These are phyloP conservation scores for Lichenothelia convexa DNA, from an alignment of 495 filamentous ascomycete species.

Conservation along the genomic window DNA sequence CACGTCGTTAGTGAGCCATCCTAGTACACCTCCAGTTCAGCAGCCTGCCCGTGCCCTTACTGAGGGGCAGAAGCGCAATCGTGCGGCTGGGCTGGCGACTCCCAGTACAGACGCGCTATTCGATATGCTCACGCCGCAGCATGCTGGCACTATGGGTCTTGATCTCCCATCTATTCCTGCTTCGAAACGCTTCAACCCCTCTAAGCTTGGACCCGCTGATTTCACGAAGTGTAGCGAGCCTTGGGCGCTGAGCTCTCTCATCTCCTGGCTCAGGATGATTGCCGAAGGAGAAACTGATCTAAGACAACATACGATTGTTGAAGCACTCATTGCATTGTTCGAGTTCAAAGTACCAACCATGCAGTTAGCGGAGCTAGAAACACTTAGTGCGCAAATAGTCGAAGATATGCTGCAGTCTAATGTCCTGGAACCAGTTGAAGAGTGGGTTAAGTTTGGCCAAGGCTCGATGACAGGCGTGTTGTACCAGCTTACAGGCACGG, in stretches of 20 bases:
- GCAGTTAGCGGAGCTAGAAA: slow-evolving; percentile 95
- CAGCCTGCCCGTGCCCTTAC: slow-evolving; percentile 84
- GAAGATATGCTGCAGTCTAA: slow-evolving; percentile 62
- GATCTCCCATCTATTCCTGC: slow-evolving; percentile 30
- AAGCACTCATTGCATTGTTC: slow-evolving; percentile 78
- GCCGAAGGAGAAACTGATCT: slow-evolving; percentile 72
- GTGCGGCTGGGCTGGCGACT: slow-evolving; percentile 26
- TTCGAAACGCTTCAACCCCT: slow-evolving; percentile 46
- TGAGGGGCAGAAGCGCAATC: slow-evolving; percentile 55
- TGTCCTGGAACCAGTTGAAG: slow-evolving; percentile 72
- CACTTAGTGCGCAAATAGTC: slow-evolving; percentile 61
- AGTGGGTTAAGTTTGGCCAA: slow-evolving; percentile 86
- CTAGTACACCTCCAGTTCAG: slow-evolving; percentile 59
- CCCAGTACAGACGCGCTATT: slow-evolving; percentile 11
- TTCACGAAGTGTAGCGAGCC: slow-evolving; percentile 76
- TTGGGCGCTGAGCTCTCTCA: slow-evolving; percentile 82
- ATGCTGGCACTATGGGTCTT: slow-evolving; percentile 29
- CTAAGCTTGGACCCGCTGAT: slow-evolving; percentile 69
- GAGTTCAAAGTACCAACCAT: slow-evolving; percentile 95
- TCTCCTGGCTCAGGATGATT: slow-evolving; percentile 72
- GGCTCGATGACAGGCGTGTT: slow-evolving; percentile 69
- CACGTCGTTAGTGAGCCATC: slow-evolving; percentile 64
- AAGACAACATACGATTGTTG: slow-evolving; percentile 60
- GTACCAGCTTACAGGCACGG: slow-evolving; percentile 80
- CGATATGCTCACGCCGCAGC: slow-evolving; percentile 30